phyloP scores from a whole-genome alignment of 495 filamentous ascomycete genomes.

The Tetracladium setigerum region DNA sequence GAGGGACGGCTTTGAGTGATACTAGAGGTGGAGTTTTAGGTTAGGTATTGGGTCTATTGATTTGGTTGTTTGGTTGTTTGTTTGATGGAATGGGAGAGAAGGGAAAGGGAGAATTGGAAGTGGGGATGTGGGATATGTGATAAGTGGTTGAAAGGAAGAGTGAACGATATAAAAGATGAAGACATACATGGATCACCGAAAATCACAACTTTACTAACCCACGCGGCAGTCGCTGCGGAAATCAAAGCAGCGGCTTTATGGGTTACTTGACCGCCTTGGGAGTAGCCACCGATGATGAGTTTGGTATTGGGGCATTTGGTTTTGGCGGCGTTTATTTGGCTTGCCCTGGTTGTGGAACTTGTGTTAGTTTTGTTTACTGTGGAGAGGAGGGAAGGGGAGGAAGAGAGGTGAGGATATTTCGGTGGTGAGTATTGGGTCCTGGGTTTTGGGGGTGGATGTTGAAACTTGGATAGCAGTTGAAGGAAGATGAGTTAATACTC shows the following conservation, averaged over 20 bases:
- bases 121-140: too few relatives aligned
- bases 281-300: conserved; percentile 54
- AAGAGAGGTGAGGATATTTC: too few relatives aligned
- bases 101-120: too few relatives aligned
- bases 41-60: too few relatives aligned
- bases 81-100: too few relatives aligned
- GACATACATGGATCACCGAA: conserved; percentile 50
- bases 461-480: too few relatives aligned
- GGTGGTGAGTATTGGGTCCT: too few relatives aligned
- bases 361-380: neutral
- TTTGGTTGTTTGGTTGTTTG: too few relatives aligned
- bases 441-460: too few relatives aligned
- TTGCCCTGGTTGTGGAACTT: conserved; percentile 32
- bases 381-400: too few relatives aligned
- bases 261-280: conserved; percentile 45
- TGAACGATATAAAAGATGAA: neutral
- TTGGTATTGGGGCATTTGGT: conserved; percentile 51
- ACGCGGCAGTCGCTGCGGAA: conserved; percentile 21
- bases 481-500: conserved; percentile 1
- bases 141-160: neutral
- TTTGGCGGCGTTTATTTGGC: conserved; percentile 36
- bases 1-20: conserved; percentile 28
- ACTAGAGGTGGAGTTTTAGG: too few relatives aligned
- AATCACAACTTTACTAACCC: conserved; percentile 36
- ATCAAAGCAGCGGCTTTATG: conserved; percentile 40